A percentile compares a stretch with the other conserved stretches of the same genome.
phyloP scores from a whole-genome alignment of 768 basidiomycete species.

The Lactarius trivialis region DNA sequence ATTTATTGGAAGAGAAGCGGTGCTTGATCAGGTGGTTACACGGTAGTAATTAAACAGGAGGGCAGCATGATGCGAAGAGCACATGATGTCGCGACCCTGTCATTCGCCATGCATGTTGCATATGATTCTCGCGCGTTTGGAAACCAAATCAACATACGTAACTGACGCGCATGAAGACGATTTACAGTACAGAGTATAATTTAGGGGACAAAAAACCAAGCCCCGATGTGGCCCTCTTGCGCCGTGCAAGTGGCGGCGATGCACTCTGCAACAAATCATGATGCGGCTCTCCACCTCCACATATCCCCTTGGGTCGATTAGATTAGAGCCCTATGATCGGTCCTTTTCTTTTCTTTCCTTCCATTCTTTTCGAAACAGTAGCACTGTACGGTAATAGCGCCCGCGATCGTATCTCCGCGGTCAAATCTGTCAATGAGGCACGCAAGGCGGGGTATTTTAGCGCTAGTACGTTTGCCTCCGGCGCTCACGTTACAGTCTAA shows the following conservation, averaged over 20 bases:
- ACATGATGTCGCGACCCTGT: background rate
- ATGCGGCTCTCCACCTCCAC: background rate
- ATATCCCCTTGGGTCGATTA: background rate
- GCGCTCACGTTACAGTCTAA: too few relatives aligned
- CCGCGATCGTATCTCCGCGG: background rate
- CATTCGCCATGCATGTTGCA: background rate
- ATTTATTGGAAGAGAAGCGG: background rate
- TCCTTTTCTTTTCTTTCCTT: background rate
- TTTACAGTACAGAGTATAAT: too few relatives aligned
- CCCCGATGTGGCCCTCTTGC: background rate
- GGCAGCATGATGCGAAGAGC: background rate
- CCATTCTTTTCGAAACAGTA: background rate
- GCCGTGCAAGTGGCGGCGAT: background rate
- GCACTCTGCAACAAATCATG: too few relatives aligned
- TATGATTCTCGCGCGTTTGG: background rate
- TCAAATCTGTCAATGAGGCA: too few relatives aligned
- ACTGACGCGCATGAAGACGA: background rate
- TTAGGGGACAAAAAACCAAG: background rate
- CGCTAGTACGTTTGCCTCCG: too few relatives aligned
- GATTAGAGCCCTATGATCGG: too few relatives aligned
- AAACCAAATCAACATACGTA: background rate
- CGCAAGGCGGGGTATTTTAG: background rate
- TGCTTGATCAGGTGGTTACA: background rate
- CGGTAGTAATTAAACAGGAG: background rate
- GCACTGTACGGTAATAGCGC: background rate